Percentiles rank a stretch among this genome's conserved stretches.
phyloP scores from a whole-genome alignment of 805 yeast genomes.

The Scheffersomyces amazonensis region DNA sequence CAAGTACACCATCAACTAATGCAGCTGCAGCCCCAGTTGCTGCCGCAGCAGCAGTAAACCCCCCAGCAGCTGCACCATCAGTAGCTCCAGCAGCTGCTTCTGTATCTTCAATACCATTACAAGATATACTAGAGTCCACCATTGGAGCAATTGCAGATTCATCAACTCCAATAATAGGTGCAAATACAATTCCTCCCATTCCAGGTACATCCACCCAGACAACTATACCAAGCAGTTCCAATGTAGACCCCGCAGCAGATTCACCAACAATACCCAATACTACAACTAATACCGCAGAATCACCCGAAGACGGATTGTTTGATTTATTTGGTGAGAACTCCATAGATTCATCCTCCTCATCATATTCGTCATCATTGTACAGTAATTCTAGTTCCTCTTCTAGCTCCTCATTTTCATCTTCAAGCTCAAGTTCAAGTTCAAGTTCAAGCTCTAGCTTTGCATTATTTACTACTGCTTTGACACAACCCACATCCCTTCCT shows the following conservation, averaged over 20 bases:
- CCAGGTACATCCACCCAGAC: neutral
- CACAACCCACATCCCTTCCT: neutral
- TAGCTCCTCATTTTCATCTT: neutral
- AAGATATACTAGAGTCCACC: too few relatives aligned
- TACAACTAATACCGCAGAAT: too few relatives aligned
- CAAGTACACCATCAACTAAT: conserved; percentile 4
- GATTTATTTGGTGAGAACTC: neutral
- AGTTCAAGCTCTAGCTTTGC: conserved; percentile 6
- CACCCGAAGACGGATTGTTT: neutral
- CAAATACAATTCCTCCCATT: neutral
- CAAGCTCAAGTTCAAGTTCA: conserved; percentile 5
- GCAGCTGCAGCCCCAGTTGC: conserved; percentile 9
- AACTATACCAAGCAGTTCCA: neutral
- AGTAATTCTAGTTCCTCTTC: too few relatives aligned
- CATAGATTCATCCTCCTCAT: neutral
- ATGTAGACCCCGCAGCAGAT: neutral
- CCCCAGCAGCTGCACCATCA: conserved; percentile 5
- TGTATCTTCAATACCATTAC: conserved; percentile 5
- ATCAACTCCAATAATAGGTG: conserved; percentile 1
- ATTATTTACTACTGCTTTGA: conserved; percentile 1
- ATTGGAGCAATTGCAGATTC: conserved; percentile 6
- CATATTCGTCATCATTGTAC: too few relatives aligned
- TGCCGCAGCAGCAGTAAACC: conserved; percentile 4
- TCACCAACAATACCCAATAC: too few relatives aligned
- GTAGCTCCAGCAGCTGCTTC: conserved; percentile 6